A percentile compares a stretch with the other conserved stretches of the same genome.
Evolutionary conservation across 2,329 filamentous ascomycete species (phyloP).

Genomic region (Dactylellina leptospora): DNA sequence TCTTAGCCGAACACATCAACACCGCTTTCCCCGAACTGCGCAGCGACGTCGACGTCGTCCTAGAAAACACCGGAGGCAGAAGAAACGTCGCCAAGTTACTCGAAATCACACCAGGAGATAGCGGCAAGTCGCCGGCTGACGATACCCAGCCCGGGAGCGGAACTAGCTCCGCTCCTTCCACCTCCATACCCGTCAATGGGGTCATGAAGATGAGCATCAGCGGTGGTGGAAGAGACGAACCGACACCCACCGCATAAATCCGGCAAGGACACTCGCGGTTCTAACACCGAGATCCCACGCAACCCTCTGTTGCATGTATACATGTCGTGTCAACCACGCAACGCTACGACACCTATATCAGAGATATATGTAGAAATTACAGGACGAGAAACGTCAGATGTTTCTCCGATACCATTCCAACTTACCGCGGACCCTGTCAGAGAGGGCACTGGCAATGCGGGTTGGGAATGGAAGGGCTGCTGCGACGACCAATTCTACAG

Average conservation of each 20-base stretch:
- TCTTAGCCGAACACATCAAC: conserved; percentile 69
- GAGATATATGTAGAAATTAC: no score
- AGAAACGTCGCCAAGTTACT: conserved; percentile 29
- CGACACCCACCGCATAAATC: conserved; percentile 35
- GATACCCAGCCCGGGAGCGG: neutral
- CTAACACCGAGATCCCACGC: no score
- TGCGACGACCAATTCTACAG: no score
- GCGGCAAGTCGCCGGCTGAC: conserved; percentile 11
- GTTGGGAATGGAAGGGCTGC: no score
- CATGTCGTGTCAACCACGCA: no score
- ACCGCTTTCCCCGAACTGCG: conserved; percentile 69
- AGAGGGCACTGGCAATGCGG: no score
- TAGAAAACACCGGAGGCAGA: conserved; percentile 58
- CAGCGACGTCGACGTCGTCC: conserved; percentile 66
- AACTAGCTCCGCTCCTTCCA: conserved; percentile 10
- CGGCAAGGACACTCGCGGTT: no score
- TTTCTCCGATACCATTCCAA: no score
- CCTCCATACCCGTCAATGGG: conserved; percentile 38
- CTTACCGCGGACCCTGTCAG: no score
- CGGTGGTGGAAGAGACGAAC: conserved; percentile 41
- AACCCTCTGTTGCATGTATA: neutral
- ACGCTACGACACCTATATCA: no score
- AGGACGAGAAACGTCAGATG: no score
- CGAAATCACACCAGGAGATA: conserved; percentile 24
- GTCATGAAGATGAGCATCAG: conserved; percentile 51